These are phyloP conservation scores for Trametes cubensis DNA, from an alignment of 768 basidiomycete genomes.

Conservation along the genomic window DNA sequence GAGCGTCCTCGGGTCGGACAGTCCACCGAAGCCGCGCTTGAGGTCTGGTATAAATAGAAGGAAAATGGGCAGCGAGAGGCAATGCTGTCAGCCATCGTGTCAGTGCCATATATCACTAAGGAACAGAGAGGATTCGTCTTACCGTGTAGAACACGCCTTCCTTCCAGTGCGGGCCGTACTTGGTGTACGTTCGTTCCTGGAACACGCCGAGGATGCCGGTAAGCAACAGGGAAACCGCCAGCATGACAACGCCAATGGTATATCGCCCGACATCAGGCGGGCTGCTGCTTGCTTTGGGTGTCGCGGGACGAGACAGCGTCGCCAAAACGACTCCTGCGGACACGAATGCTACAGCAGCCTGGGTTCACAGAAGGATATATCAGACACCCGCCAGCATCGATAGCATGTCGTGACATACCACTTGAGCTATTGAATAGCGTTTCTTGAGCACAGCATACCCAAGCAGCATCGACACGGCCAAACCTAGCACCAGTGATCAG, in stretches of 20 bases:
- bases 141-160: constrained; percentile 88
- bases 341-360: constrained; percentile 70
- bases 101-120: background rate
- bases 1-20: constrained; percentile 39
- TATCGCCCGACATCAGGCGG: constrained; percentile 42
- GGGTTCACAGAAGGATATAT: background rate
- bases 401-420: constrained; percentile 46
- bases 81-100: constrained; percentile 53
- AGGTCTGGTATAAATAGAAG: constrained; percentile 60
- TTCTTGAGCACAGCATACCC: constrained; percentile 62
- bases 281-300: constrained; percentile 29
- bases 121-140: constrained; percentile 21
- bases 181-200: constrained; percentile 75
- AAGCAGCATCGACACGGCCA: constrained; percentile 77
- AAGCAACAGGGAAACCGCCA: constrained; percentile 65
- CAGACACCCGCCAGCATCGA: no score
- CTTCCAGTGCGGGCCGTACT: constrained; percentile 79
- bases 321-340: constrained; percentile 72
- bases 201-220: constrained; percentile 70
- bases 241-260: constrained; percentile 67
- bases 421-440: constrained; percentile 60
- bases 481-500: constrained; percentile 43
- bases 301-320: constrained; percentile 62
- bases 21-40: constrained; percentile 54
- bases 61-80: constrained; percentile 78